Evolutionary conservation across 768 basidiomycete species (phyloP), one percentile per base, ranked within the genome.

Genomic region (Amanita exitialis): DNA sequence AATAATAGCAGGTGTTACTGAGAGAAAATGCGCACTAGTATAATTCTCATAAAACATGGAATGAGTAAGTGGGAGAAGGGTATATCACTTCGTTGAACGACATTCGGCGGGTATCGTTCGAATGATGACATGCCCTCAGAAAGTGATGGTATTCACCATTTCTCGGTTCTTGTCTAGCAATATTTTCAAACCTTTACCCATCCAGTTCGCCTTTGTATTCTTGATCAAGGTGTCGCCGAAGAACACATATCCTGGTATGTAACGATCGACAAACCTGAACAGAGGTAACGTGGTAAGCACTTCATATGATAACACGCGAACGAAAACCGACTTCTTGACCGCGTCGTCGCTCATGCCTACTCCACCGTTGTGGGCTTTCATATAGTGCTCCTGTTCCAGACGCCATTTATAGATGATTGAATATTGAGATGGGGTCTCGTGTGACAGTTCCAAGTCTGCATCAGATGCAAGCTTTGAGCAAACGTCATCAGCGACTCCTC

Each of bases 211-310:
- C 8, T 2, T 25, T 12, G 51, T 41, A n/a, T 38, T 12, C 51
- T 44, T 44, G 23, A 47, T 44, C 13, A 25, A 28, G 55, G 48
- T 49, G 18, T 79, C 78, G 3, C 76, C 80, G 60, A 88, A 97
- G 62, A 94, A 85, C 53, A 95, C 81, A 61, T 96, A 97, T 3
- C 87, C 90, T 1, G 93, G 93, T 57, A 97, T 92, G 64, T 96
- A 96, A 3, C 94, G 82, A 64, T 92, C 87, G 5, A 94, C 81
- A 61, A 95, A 95, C 32, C 87, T 90, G 60, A 32, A 21, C 37
- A 42, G 35, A 25, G 23, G 47, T 37, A 32, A 30, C 30, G n/a
- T 10, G 48, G 39, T 49, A 37, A 30, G n/a, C 21, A 35, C 27
- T 30, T 30, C 12, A 39, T 21, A 39, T 34, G 50, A 21, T n/a